phyloP scores from a whole-genome alignment of 495 filamentous ascomycete species.

The Neurospora intermedia region DNA sequence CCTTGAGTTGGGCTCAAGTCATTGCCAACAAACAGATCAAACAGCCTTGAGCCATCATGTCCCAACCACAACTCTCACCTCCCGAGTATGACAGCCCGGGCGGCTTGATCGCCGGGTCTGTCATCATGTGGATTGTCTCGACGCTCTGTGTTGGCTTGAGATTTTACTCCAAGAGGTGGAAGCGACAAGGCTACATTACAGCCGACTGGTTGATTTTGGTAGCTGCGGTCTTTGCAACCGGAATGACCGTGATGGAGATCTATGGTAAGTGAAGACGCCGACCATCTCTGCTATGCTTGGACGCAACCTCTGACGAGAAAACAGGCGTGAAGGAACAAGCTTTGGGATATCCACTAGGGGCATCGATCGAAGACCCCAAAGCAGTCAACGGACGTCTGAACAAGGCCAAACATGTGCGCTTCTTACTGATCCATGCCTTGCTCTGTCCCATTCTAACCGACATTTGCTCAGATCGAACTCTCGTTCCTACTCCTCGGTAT shows the following conservation, averaged over 20 bases:
- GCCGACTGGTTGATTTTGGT: slow-evolving; percentile 8
- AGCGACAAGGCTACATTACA: slow-evolving; percentile 2
- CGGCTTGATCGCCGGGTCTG: slow-evolving; percentile 2
- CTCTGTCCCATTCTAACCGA: not conserved
- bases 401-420: slow-evolving; percentile 6
- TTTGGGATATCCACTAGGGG: slow-evolving; percentile 4
- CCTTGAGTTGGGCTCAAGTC: not conserved
- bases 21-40: not conserved
- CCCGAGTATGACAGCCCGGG: slow-evolving; percentile 6
- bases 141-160: slow-evolving; percentile 3
- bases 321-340: slow-evolving; percentile 1
- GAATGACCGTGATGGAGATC: slow-evolving; percentile 4
- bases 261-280: not conserved
- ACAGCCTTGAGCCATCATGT: not conserved
- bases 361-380: not conserved
- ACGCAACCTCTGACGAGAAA: not conserved
- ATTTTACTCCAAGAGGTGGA: slow-evolving; percentile 8
- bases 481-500: slow-evolving; percentile 4
- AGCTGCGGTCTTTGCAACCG: slow-evolving; percentile 2
- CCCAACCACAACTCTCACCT: not conserved
- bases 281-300: not conserved
- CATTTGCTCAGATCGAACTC: not conserved
- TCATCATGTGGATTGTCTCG: slow-evolving; percentile 2
- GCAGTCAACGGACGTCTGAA: slow-evolving; percentile 5
- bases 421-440: not conserved